Evolutionary conservation across 345 rosid genomes (phyloP).

Genomic region (Corchorus olitorius): DNA sequence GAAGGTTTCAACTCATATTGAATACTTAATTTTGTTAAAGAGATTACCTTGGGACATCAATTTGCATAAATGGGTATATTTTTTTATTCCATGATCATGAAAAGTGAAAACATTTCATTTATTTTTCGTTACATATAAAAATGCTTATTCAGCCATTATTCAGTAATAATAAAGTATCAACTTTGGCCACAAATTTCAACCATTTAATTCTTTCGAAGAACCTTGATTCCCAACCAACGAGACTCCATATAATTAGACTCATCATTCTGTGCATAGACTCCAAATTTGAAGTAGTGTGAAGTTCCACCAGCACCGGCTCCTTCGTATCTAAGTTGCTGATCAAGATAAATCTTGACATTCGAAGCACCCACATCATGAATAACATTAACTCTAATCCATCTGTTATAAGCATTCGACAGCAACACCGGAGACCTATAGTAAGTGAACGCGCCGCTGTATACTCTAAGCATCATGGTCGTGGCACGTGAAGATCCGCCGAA

Average conservation of each 20-base stretch:
- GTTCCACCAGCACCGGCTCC: conserved; percentile 34
- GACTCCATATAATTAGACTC: conserved; percentile 42
- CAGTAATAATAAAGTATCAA: too few relatives aligned
- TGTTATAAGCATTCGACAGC: conserved; percentile 23
- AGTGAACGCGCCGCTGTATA: conserved; percentile 35
- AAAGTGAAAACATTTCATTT: too few relatives aligned
- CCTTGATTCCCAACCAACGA: conserved; percentile 35
- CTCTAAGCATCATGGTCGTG: neutral
- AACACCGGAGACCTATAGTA: conserved; percentile 17
- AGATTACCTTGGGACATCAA: too few relatives aligned
- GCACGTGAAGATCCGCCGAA: neutral
- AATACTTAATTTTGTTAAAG: too few relatives aligned
- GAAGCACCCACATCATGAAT: conserved; percentile 38
- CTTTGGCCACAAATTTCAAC: neutral
- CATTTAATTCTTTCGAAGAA: conserved; percentile 19
- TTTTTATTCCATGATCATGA: too few relatives aligned
- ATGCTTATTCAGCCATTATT: too few relatives aligned
- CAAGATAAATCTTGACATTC: conserved; percentile 30
- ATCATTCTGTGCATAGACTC: conserved; percentile 32
- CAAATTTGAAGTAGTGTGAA: conserved; percentile 37
- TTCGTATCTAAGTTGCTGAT: conserved; percentile 24
- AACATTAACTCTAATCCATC: conserved; percentile 43
- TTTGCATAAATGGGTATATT: too few relatives aligned
- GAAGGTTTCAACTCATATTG: too few relatives aligned
- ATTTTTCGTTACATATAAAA: too few relatives aligned